These are phyloP conservation scores for Penicillium verhagenii DNA, from an alignment of 495 filamentous ascomycete genomes.

Conservation along the genomic window DNA sequence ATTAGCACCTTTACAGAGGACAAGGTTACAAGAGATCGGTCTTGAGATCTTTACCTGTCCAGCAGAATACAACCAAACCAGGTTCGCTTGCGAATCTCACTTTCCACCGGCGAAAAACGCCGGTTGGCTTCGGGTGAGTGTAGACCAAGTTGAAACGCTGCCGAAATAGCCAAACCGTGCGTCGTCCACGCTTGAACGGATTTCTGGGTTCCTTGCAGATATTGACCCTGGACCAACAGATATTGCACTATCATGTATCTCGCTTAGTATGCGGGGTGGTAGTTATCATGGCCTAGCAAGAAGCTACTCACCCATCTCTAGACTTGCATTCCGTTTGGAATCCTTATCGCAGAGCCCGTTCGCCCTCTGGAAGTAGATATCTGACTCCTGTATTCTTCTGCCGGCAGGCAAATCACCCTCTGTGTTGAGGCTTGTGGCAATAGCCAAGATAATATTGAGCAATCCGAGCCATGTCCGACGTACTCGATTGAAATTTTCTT, in stretches of 20 bases:
- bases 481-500: slow-evolving; percentile 30
- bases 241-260: slow-evolving; percentile 26
- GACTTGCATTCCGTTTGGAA: slow-evolving; percentile 31
- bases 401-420: slow-evolving; percentile 17
- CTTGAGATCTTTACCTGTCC: not conserved
- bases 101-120: not conserved
- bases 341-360: slow-evolving; percentile 29
- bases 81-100: slow-evolving; percentile 4
- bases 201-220: slow-evolving; percentile 44
- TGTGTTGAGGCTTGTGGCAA: slow-evolving; percentile 15
- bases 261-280: not conserved
- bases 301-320: slow-evolving; percentile 30
- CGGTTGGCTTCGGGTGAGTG: slow-evolving; percentile 1
- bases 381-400: slow-evolving; percentile 27
- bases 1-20: not conserved
- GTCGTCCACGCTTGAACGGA: slow-evolving; percentile 44
- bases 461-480: slow-evolving; percentile 32
- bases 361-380: slow-evolving; percentile 38
- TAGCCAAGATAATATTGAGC: slow-evolving; percentile 25
- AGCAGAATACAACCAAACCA: slow-evolving; percentile 4
- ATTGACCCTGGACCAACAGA: slow-evolving; percentile 38
- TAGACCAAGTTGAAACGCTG: slow-evolving; percentile 37
- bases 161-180: slow-evolving; percentile 38
- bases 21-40: not conserved
- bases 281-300: slow-evolving; percentile 1